Conservation (phyloP, 2,329 filamentous ascomycete species). For the Trichoderma afroharzianum region DNA sequence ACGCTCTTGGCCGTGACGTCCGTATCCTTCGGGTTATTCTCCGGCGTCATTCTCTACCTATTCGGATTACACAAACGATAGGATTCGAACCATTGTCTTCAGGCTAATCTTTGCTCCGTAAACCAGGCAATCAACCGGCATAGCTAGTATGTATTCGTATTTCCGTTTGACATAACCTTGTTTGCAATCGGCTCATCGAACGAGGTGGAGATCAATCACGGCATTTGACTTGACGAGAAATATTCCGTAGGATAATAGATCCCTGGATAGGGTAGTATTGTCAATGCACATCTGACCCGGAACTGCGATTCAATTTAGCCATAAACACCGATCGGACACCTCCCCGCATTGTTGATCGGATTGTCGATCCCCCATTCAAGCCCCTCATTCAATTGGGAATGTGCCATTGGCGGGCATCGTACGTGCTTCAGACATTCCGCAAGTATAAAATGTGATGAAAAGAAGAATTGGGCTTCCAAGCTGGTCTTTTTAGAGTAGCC, state of each 20-base stretch:
- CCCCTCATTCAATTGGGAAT: background rate
- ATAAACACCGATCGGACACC: background rate
- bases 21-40: background rate
- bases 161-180: background rate
- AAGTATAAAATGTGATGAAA: background rate
- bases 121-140: background rate
- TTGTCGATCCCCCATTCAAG: background rate
- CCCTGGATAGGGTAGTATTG: background rate
- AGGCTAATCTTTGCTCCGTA: background rate
- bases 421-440: background rate
- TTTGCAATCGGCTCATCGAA: background rate
- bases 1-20: background rate
- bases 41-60: background rate
- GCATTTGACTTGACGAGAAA: background rate
- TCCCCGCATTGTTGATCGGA: conserved; percentile 6
- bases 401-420: background rate
- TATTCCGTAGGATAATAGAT: conserved; percentile 10
- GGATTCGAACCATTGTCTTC: background rate
- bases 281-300: background rate
- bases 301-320: background rate
- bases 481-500: background rate
- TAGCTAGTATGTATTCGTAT: background rate
- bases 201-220: background rate
- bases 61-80: background rate
- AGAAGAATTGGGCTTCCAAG: background rate